These are phyloP conservation scores for Piedraia hortae DNA, from an alignment of 2,329 filamentous ascomycete genomes.

Conservation along the genomic window DNA sequence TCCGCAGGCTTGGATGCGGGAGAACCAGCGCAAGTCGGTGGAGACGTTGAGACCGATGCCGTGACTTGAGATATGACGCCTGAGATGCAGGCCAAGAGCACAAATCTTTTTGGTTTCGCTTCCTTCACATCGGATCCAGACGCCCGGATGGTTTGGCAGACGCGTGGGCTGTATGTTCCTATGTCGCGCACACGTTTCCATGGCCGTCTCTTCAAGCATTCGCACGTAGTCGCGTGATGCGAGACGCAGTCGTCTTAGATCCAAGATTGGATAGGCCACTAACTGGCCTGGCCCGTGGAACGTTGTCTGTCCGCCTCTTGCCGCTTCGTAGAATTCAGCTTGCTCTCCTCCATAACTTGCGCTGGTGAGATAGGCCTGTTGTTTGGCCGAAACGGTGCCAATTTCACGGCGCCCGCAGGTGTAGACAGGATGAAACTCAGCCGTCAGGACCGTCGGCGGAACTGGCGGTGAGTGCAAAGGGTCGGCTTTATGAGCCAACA, in stretches of 20 bases:
- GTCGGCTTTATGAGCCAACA: slow-evolving; percentile 33
- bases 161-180: slow-evolving; percentile 33
- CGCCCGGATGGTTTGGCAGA: slow-evolving; percentile 52
- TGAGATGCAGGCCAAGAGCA: slow-evolving; percentile 72
- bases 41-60: slow-evolving; percentile 59
- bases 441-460: slow-evolving; percentile 48
- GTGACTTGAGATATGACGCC: slow-evolving; percentile 57
- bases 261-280: slow-evolving; percentile 77
- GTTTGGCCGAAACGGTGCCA: slow-evolving; percentile 19
- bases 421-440: slow-evolving; percentile 59
- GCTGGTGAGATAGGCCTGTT: slow-evolving; percentile 17
- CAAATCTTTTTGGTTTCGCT: slow-evolving; percentile 44
- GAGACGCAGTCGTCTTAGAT: slow-evolving; percentile 40
- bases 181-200: slow-evolving; percentile 32
- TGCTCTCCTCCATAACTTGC: slow-evolving; percentile 9
- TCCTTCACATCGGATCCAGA: slow-evolving; percentile 35
- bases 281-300: slow-evolving; percentile 89
- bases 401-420: slow-evolving; percentile 67
- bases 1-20: slow-evolving; percentile 72
- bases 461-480: slow-evolving; percentile 10
- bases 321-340: slow-evolving; percentile 39
- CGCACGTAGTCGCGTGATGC: slow-evolving; percentile 52
- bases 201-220: slow-evolving; percentile 49
- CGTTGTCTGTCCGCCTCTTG: slow-evolving; percentile 73
- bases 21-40: slow-evolving; percentile 34